Evolutionary conservation across 2,329 filamentous ascomycete genomes (phyloP).

Genomic region (Bipolaris oryzae): DNA sequence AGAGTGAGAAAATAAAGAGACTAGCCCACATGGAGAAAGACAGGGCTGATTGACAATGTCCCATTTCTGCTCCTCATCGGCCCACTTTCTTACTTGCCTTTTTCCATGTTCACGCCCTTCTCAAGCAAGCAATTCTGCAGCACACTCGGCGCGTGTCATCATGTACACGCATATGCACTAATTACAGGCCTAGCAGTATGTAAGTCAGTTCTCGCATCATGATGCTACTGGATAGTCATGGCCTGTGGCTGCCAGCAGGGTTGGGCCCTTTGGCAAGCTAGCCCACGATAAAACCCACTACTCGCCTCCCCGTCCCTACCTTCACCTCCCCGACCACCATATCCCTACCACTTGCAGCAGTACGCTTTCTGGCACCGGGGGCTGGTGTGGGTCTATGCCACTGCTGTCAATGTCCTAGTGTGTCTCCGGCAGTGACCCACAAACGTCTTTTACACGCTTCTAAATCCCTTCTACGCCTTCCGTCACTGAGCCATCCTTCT

Average conservation of each 20-base stretch:
- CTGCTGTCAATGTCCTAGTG: constrained; percentile 38
- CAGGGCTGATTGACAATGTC: constrained; percentile 17
- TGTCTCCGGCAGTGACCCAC: constrained; percentile 34
- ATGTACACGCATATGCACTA: constrained; percentile 25
- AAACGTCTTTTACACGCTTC: constrained; percentile 35
- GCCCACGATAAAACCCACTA: constrained; percentile 32
- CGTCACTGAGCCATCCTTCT: constrained; percentile 6
- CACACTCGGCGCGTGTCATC: constrained; percentile 40
- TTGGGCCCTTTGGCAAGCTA: constrained; percentile 34
- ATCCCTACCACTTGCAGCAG: constrained; percentile 38
- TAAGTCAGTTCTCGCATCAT: constrained; percentile 38
- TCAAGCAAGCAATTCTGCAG: constrained; percentile 16
- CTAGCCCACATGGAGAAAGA: background rate
- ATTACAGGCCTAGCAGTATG: constrained; percentile 40
- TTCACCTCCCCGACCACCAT: constrained; percentile 21
- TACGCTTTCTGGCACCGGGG: constrained; percentile 29
- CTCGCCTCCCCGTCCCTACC: constrained; percentile 22
- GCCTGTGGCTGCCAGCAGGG: constrained; percentile 22
- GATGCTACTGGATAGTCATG: constrained; percentile 28
- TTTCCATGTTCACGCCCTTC: constrained; percentile 26
- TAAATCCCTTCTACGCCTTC: constrained; percentile 27
- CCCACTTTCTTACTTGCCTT: constrained; percentile 27
- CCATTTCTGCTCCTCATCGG: constrained; percentile 21
- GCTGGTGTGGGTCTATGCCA: constrained; percentile 30
- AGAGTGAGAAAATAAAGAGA: background rate